These are phyloP conservation scores for Pisolithus albus DNA, from an alignment of 768 basidiomycete genomes.

Conservation along the genomic window DNA sequence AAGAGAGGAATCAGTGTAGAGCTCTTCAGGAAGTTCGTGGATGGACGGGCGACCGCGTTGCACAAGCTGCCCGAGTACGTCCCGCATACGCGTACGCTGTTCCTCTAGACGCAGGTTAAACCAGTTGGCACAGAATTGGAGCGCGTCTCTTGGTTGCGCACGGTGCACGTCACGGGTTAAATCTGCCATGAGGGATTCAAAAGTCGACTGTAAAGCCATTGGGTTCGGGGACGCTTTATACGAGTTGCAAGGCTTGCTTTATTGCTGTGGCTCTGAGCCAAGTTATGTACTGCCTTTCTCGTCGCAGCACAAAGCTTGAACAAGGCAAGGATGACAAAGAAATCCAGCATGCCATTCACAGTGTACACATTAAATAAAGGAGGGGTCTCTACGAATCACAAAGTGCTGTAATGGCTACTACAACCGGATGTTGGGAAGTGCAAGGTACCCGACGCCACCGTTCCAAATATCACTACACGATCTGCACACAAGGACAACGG, in stretches of 20 bases:
- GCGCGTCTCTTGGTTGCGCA: slow-evolving; percentile 82
- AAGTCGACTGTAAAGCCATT: slow-evolving; percentile 47
- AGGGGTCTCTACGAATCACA: neutral
- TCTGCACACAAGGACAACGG: neutral
- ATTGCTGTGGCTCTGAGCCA: too few species aligned
- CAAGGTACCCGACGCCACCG: neutral
- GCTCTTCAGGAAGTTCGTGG: slow-evolving; percentile 47
- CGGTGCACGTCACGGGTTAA: slow-evolving; percentile 81
- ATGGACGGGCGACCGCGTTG: slow-evolving; percentile 45
- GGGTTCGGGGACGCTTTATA: neutral
- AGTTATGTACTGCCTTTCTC: too few species aligned
- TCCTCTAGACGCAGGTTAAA: slow-evolving; percentile 85
- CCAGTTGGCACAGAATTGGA: slow-evolving; percentile 93
- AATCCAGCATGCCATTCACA: neutral
- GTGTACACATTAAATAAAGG: neutral
- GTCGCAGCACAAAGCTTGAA: too few species aligned
- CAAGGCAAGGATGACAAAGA: neutral
- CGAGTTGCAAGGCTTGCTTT: neutral
- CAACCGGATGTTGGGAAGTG: neutral
- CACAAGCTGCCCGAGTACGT: slow-evolving; percentile 40
- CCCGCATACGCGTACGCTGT: slow-evolving; percentile 68
- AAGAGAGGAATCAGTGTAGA: slow-evolving; percentile 50
- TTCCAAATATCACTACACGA: neutral
- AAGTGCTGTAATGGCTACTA: neutral
- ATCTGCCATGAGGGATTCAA: slow-evolving; percentile 75